Evolutionary conservation across 495 filamentous ascomycete species (phyloP).

Genomic region (Niebla homalea): DNA sequence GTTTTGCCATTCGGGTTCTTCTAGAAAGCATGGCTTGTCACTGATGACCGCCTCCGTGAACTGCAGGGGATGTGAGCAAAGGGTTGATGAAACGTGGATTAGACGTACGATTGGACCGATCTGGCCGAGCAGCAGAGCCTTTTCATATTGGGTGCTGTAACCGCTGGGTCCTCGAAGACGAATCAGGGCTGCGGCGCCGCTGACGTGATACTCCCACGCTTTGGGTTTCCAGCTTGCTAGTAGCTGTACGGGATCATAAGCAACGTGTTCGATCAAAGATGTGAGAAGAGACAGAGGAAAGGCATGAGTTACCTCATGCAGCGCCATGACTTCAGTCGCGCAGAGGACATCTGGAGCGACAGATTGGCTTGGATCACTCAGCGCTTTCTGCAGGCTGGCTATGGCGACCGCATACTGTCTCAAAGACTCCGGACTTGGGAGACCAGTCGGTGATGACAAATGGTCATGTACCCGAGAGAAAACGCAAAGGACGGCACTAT

Average conservation of each 20-base stretch:
- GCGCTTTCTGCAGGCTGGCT: conserved; percentile 21
- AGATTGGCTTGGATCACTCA: conserved; percentile 17
- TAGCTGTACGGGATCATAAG: conserved; percentile 9
- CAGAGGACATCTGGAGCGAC: conserved; percentile 22
- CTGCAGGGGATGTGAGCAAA: conserved; percentile 1
- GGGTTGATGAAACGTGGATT: background rate
- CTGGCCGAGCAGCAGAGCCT: conserved; percentile 24
- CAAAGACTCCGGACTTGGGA: conserved; percentile 12
- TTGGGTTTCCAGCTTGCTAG: conserved; percentile 12
- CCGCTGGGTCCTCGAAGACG: conserved; percentile 22
- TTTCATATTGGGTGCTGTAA: conserved; percentile 25
- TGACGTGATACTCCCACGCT: conserved; percentile 22
- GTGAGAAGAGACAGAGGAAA: background rate
- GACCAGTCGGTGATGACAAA: conserved; percentile 6
- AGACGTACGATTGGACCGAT: conserved; percentile 20
- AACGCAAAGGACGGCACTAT: conserved; percentile 22
- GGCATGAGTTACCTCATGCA: conserved; percentile 21
- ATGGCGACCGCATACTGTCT: conserved; percentile 23
- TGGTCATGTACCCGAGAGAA: conserved; percentile 21
- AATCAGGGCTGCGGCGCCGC: conserved; percentile 22
- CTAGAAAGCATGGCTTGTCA: conserved; percentile 18
- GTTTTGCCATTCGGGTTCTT: conserved; percentile 19
- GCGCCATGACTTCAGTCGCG: conserved; percentile 22
- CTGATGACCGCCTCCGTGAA: conserved; percentile 22
- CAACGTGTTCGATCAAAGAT: background rate